Base-by-base conservation (phyloP, 306 rosid species). In the Prunus kanzakura region DNA sequence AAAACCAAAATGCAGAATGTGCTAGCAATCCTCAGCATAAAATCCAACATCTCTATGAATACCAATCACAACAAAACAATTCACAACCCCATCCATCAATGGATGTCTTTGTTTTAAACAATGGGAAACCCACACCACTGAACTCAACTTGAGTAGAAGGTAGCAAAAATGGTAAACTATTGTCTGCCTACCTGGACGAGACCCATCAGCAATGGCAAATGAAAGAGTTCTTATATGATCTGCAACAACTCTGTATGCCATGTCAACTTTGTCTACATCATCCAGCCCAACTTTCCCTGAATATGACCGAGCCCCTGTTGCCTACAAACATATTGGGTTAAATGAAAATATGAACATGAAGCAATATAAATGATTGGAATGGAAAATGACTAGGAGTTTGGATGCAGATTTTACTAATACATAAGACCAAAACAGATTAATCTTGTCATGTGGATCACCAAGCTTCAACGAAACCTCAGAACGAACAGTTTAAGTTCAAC, bases 131-230 rank as follows among this genome's bases (percentile, higher is more conserved):
- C 8, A 69, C 60, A 54, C 73, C 61, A 25, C 18, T 64, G 71
- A 58, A 65, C 69, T 65, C 13, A 81, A 76, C 51, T 66, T 64
- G 29, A 46, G 20, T 11, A 70, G 8, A 29, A 70, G 29, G 74
- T 54, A n/a, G 54, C 54, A 16, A 56, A 49, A 25, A 9, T 45
- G 8, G 29, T 19, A 6, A 56, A 22, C 11, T 23, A 8, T 38
- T 45, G 49, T 55, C 20, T 22, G 63, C 82, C 65, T 86, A 95
- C 99, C 97, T 83, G 99, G 99, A 66, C 97, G 89, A 84, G 97
- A 95, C 46, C 96, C 97, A 86, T 95, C 99, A 52, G 97, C 99
- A 82, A 95, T 95, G 67, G 99, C 97, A 85, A 92, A 84, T 75
- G 99, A 95, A 77, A 95, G 93, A 79, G 84, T 71, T 71, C 88